A percentile compares a stretch with the other conserved stretches of the same genome.
These are phyloP conservation scores for Fraxinus dipetala DNA, from an alignment of 305 asterid genomes.

Conservation along the genomic window DNA sequence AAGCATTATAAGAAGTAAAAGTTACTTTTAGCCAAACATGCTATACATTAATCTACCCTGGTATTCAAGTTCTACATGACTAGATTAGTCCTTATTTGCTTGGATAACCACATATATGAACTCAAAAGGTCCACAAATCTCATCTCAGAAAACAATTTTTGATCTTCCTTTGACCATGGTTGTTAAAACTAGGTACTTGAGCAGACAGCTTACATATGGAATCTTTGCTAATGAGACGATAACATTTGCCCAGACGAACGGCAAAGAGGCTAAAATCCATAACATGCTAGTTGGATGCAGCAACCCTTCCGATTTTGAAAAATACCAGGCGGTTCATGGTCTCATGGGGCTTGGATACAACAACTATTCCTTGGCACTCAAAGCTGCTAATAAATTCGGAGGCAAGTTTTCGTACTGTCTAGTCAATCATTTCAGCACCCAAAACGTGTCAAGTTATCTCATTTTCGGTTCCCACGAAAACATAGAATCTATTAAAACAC, in stretches of 20 bases:
- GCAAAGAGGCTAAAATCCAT: constrained; percentile 24
- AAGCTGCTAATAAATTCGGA: constrained; percentile 33
- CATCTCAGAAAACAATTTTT: neutral
- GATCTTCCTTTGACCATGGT: neutral
- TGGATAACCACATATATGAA: neutral
- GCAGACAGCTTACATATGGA: constrained; percentile 41
- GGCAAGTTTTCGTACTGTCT: constrained; percentile 63
- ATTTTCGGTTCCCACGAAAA: constrained; percentile 33
- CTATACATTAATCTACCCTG: neutral
- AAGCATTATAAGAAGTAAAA: neutral
- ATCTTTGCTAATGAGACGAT: constrained; percentile 46
- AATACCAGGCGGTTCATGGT: constrained; percentile 37
- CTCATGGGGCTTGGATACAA: constrained; percentile 53
- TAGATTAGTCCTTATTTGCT: neutral
- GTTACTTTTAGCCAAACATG: neutral
- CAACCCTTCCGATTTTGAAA: constrained; percentile 26
- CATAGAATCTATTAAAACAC: neutral
- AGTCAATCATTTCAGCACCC: constrained; percentile 48
- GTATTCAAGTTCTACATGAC: neutral
- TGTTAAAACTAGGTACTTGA: constrained; percentile 38
- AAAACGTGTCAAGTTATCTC: constrained; percentile 45
- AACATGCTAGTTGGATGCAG: constrained; percentile 53
- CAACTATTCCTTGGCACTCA: constrained; percentile 40
- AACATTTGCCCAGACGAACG: constrained; percentile 33
- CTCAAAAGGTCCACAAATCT: neutral